These are phyloP conservation scores for Lathyrus oleraceus DNA, from an alignment of 306 rosid species.

Conservation along the genomic window DNA sequence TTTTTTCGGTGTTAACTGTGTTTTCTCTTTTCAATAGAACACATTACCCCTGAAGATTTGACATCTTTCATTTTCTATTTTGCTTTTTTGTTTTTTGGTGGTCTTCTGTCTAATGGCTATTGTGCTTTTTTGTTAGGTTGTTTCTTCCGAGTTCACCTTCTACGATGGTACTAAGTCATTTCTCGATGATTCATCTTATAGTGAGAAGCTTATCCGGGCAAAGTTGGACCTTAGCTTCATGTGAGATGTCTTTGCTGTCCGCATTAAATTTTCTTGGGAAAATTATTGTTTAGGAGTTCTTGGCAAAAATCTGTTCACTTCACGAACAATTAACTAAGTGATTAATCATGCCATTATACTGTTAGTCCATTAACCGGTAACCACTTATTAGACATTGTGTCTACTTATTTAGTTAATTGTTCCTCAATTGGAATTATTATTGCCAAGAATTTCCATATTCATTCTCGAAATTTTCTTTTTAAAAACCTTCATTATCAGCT, in stretches of 20 bases:
- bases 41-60: background rate
- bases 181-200: constrained; percentile 71
- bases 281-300: constrained; percentile 14
- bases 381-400: constrained; percentile 15
- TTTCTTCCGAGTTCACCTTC: constrained; percentile 92
- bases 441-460: constrained; percentile 28
- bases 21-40: background rate
- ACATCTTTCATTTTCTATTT: background rate
- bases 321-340: constrained; percentile 18
- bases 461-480: constrained; percentile 8
- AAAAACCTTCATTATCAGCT: background rate
- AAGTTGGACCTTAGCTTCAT: constrained; percentile 95
- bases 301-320: constrained; percentile 18
- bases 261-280: constrained; percentile 12
- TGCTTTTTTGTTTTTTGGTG: background rate
- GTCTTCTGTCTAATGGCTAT: constrained; percentile 29
- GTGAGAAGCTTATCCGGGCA: constrained; percentile 98
- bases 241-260: constrained; percentile 49
- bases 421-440: constrained; percentile 21
- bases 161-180: constrained; percentile 93
- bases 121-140: constrained; percentile 59
- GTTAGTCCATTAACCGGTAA: constrained; percentile 24
- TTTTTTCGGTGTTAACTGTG: constrained; percentile 6
- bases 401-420: constrained; percentile 22
- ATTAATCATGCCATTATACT: background rate